A percentile compares a stretch with the other conserved stretches of the same genome.
Evolutionary conservation across 805 yeast species (phyloP).

Genomic region (Saccharomycopsis selenospora): DNA sequence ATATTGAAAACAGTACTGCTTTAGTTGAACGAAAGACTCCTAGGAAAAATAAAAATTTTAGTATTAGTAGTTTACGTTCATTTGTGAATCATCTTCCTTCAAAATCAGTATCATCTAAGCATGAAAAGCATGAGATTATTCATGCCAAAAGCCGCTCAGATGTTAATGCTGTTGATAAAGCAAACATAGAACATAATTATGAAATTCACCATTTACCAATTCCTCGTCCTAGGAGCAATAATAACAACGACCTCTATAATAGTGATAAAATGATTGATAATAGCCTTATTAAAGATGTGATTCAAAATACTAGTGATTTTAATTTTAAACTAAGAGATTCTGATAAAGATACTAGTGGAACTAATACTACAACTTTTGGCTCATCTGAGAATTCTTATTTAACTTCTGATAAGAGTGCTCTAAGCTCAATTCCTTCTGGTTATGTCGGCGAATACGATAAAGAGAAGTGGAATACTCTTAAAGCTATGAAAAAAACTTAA

Average conservation of each 20-base stretch:
- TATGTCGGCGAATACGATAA: slow-evolving; percentile 16
- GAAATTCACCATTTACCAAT: not conserved
- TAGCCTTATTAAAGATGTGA: slow-evolving; percentile 14
- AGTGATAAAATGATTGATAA: slow-evolving; percentile 1
- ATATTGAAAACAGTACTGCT: not conserved
- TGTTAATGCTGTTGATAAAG: not conserved
- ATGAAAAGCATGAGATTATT: not conserved
- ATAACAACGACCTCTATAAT: not conserved
- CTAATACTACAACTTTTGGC: not conserved
- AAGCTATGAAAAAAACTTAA: not conserved
- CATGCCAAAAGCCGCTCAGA: not conserved
- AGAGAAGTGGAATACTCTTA: slow-evolving; percentile 13
- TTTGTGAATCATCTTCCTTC: slow-evolving; percentile 9
- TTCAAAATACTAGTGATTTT: slow-evolving; percentile 8
- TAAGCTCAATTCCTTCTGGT: slow-evolving; percentile 12
- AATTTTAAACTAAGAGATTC: slow-evolving; percentile 3
- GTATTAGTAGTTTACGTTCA: slow-evolving; percentile 13
- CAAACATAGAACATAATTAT: not conserved
- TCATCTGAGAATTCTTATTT: slow-evolving; percentile 5
- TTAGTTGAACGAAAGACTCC: too few relatives aligned
- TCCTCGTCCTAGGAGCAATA: not conserved
- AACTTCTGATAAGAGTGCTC: slow-evolving; percentile 8
- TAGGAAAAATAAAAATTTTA: slow-evolving; percentile 13
- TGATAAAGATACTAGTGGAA: not conserved
- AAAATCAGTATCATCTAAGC: slow-evolving; percentile 7